A percentile compares a stretch with the other conserved stretches of the same genome.
These are phyloP conservation scores for Kurtzmaniella fragi DNA, from an alignment of 805 yeast species.

Conservation along the genomic window DNA sequence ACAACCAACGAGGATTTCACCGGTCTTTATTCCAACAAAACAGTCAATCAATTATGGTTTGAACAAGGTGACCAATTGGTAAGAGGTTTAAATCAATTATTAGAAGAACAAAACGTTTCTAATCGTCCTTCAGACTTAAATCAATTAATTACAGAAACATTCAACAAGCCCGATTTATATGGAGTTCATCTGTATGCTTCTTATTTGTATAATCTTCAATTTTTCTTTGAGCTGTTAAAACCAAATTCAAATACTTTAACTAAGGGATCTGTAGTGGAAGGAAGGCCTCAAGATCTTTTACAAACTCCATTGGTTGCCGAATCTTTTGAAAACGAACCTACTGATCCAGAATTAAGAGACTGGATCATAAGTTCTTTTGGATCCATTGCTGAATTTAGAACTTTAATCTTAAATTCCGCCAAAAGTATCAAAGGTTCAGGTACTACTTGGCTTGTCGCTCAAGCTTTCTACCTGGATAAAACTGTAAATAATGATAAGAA, in stretches of 20 bases:
- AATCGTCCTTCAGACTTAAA: conserved; percentile 21
- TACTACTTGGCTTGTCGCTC: conserved; percentile 81
- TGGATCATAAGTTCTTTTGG: conserved; percentile 68
- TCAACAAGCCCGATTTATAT: conserved; percentile 41
- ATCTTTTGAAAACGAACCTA: conserved; percentile 29
- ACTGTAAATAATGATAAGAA: conserved; percentile 13
- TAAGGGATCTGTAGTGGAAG: conserved; percentile 7
- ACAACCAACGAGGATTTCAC: conserved; percentile 21
- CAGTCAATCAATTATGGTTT: conserved; percentile 35
- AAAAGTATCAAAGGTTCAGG: conserved; percentile 82
- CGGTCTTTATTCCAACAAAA: conserved; percentile 29
- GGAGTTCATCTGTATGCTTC: conserved; percentile 43
- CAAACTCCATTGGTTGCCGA: conserved; percentile 39
- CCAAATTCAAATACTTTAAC: conserved; percentile 12
- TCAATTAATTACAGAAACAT: conserved; percentile 36
- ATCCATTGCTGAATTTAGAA: conserved; percentile 67
- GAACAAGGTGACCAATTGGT: conserved; percentile 31
- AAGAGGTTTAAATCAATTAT: conserved; percentile 27
- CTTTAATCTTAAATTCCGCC: conserved; percentile 65
- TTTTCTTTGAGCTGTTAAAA: conserved; percentile 42
- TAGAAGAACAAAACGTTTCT: conserved; percentile 23
- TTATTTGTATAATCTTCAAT: conserved; percentile 44
- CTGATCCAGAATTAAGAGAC: conserved; percentile 29
- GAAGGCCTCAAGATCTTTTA: conserved; percentile 30
- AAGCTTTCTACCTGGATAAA: conserved; percentile 20